These are phyloP conservation scores for Sporothrix mexicana DNA, from an alignment of 2,329 filamentous ascomycete genomes.

Conservation along the genomic window DNA sequence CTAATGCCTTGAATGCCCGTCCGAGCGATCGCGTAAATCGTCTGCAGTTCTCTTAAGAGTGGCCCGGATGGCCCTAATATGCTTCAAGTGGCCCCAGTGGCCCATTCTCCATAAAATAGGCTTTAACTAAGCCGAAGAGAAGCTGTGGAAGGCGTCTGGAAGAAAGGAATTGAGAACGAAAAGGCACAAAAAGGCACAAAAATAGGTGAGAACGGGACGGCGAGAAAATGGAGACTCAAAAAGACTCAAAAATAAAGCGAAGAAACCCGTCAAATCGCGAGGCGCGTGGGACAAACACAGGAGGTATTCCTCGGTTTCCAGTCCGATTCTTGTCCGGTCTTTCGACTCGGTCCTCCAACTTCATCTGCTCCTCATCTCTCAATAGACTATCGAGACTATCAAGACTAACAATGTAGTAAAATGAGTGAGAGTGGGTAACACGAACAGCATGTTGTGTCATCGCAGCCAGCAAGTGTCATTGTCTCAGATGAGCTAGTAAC, in stretches of 20 bases:
- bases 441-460: not conserved
- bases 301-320: too few relatives aligned
- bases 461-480: not conserved
- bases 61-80: not conserved
- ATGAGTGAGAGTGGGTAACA: slow-evolving; percentile 8
- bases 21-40: not conserved
- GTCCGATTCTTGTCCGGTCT: too few relatives aligned
- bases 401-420: not conserved
- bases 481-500: slow-evolving; percentile 4
- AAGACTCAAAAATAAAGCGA: not conserved
- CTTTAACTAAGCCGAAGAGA: slow-evolving; percentile 14
- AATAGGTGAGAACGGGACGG: not conserved
- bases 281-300: not conserved
- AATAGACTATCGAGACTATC: too few relatives aligned
- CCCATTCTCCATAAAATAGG: slow-evolving; percentile 10
- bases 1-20: slow-evolving; percentile 20
- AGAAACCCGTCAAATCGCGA: not conserved
- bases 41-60: too few relatives aligned
- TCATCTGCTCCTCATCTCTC: too few relatives aligned
- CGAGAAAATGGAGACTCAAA: not conserved
- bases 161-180: not conserved
- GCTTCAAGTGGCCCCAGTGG: not conserved
- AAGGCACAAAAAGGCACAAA: not conserved
- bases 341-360: too few relatives aligned
- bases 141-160: not conserved